Base-by-base conservation (phyloP, 2,329 filamentous ascomycete genomes). In the Sordariomycetes sp. region DNA sequence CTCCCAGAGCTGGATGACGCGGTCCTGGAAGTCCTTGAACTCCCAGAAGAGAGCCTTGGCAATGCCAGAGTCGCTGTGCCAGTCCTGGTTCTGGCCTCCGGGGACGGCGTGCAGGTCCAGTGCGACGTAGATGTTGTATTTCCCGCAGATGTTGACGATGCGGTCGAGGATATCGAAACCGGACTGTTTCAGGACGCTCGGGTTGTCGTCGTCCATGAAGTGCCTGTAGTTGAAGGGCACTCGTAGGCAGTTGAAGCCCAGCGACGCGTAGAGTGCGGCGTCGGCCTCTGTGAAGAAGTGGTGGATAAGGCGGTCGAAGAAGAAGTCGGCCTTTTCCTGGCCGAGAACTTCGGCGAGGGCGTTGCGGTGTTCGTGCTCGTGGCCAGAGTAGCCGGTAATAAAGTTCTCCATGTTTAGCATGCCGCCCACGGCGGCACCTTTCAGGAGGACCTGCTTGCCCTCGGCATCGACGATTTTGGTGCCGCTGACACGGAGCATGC, bases 211-310 rank as follows among this genome's bases (percentile, higher is more conserved):
- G 59, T 80, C 75, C 59, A 78, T 75, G 39, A 80, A 79, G 61
- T 80, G 76, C 0, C 76, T 74, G 62, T 83, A 82, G 63, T 84
- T 84, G 67, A 85, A 82, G 0, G 81, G 80, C 2, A 85, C 67
- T 0, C 81, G 74, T 2, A 84, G 69, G 63, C 78, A 84, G 64
- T 83, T 84, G 22, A 84, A 66, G 0, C 77, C 78, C 2, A 80
- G 63, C 0, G 70, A 76, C 1, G 78, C 74, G 61, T 81, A 80
- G 66, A 81, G 83, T 35, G 75, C 73, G 22, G 81, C 80, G 59
- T 85, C 81, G 0, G 71, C 69, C 17, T 79, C 77, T 7, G 75
- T 78, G 66, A 83, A 84, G 71, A 82, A 83, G 62, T 82, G 76
- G 56, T 80, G 70, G 0, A 81, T 65, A 62, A 76, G 76, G 60